Evolutionary conservation across 805 yeast species (phyloP), one percentile per base, ranked within the genome.

Genomic region (Kluyveromyces starmeri): DNA sequence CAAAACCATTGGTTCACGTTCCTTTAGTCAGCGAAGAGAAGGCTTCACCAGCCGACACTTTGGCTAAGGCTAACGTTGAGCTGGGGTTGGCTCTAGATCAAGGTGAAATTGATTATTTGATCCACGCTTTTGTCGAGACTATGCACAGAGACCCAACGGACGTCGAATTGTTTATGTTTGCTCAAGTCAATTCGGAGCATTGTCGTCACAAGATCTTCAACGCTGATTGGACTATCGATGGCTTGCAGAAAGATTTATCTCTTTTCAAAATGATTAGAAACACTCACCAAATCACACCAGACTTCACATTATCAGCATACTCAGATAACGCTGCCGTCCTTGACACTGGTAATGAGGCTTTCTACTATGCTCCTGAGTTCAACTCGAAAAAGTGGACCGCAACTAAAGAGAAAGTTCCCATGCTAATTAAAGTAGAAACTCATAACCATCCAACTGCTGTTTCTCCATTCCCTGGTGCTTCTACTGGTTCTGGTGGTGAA

Each of bases 401-500:
- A 14, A 70, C 64, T 39, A 70, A 71, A 44, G 99, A 92, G 64
- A 67, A 65, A 32, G 94, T 89, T 14, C 92, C 88, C 45, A 84
- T 94, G 52, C 67, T 92, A 47, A 83, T 88, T 53, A 92, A 92
- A 60, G 98, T 92, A 34, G 99, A 92, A 64, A 92, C 99, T 17
- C 99, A 92, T 61, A 92, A 92, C 65, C 99, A 92, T 61, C 99
- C 99, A 36, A 92, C 99, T 17, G 98, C 98, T 1, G 96, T 92
- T 4, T 89, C 97, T 16, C 99, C 99, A 26, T 92, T 85, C 64
- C 88, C 98, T 3, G 99, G 99, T 61, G 99, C 99, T 20, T 95
- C 99, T 27, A 92, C 99, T 10, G 99, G 99, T 44, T 88, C 97
- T 8, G 99, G 99, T 59, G 99, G 99, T 67, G 99, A 92, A 64